Conservation (phyloP, 805 yeast genomes). For the Starmerella scarabaei region DNA sequence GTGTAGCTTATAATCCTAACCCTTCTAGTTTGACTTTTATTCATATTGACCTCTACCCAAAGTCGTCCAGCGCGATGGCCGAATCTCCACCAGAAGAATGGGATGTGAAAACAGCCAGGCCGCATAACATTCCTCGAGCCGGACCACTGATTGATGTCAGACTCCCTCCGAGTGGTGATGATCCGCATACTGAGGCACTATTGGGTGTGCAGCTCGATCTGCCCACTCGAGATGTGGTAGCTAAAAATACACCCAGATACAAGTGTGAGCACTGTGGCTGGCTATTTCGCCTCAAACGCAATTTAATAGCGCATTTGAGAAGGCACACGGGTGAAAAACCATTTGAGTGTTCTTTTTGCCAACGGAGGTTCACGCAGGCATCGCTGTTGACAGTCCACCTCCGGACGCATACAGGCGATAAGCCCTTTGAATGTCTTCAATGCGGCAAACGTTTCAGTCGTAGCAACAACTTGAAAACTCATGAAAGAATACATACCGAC, state of each 20-base stretch:
- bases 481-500: slow-evolving; percentile 58
- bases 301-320: slow-evolving; percentile 70
- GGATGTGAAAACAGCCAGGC: no score
- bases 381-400: slow-evolving; percentile 75
- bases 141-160: no score
- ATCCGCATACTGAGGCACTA: neutral
- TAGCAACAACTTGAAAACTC: slow-evolving; percentile 77
- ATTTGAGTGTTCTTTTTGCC: slow-evolving; percentile 57
- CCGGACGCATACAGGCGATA: slow-evolving; percentile 82
- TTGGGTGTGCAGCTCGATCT: no score
- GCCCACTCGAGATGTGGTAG: no score
- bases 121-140: no score
- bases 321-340: slow-evolving; percentile 91
- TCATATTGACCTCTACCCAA: no score
- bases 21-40: no score
- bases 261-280: slow-evolving; percentile 58
- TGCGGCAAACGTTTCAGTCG: slow-evolving; percentile 85
- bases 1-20: no score
- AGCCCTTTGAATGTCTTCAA: slow-evolving; percentile 65
- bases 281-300: slow-evolving; percentile 62
- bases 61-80: no score
- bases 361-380: slow-evolving; percentile 68
- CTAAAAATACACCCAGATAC: no score
- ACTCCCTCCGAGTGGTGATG: neutral
- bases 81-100: no score